Evolutionary conservation across 805 yeast species (phyloP).

Genomic region (Kazachstania martiniae): DNA sequence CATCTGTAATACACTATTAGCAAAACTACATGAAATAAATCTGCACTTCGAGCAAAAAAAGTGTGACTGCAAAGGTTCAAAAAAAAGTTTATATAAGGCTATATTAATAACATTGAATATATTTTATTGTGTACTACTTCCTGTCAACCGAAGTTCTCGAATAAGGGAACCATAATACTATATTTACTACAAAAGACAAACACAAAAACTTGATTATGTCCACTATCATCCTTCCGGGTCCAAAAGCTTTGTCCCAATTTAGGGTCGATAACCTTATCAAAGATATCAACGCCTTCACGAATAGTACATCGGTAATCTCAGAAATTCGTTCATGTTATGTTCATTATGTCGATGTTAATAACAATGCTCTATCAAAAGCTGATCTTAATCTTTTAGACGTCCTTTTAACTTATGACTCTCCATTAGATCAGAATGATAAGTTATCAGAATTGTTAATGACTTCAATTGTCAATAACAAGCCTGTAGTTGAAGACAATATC

Average conservation of each 20-base stretch:
- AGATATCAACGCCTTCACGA: conserved; percentile 63
- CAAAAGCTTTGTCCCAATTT: conserved; percentile 79
- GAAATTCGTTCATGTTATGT: conserved; percentile 65
- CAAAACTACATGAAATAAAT: no score
- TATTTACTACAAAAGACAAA: no score
- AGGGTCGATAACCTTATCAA: conserved; percentile 64
- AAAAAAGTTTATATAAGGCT: background rate
- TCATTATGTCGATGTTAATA: conserved; percentile 61
- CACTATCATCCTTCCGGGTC: conserved; percentile 65
- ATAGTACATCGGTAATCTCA: conserved; percentile 49
- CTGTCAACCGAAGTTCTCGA: no score
- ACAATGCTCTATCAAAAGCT: conserved; percentile 25
- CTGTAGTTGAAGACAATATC: conserved; percentile 30
- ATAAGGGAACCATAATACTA: no score
- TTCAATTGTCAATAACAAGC: conserved; percentile 18
- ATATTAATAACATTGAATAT: background rate
- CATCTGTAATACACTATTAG: no score
- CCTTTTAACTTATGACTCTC: conserved; percentile 65
- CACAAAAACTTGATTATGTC: no score
- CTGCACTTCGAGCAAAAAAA: no score
- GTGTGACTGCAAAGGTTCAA: no score
- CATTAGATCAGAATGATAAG: conserved; percentile 42
- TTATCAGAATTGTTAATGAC: conserved; percentile 17
- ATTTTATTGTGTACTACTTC: no score
- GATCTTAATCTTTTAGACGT: conserved; percentile 42